These are phyloP conservation scores for Botrytis cinerea DNA, from an alignment of 2,329 filamentous ascomycete genomes.

Conservation along the genomic window DNA sequence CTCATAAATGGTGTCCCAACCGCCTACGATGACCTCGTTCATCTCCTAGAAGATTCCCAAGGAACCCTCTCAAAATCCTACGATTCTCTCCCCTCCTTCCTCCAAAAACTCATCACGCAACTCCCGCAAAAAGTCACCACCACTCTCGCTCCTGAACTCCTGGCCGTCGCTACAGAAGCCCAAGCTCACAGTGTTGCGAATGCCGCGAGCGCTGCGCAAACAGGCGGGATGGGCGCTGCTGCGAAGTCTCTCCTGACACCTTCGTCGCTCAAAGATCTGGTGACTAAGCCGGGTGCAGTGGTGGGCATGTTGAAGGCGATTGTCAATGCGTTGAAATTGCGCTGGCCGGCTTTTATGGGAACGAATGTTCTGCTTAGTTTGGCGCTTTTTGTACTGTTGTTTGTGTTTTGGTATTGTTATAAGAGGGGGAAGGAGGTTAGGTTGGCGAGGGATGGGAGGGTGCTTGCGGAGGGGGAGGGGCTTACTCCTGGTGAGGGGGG, in stretches of 20 bases:
- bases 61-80: constrained; percentile 60
- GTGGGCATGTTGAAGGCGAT: constrained; percentile 86
- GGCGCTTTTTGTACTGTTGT: constrained; percentile 78
- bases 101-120: constrained; percentile 84
- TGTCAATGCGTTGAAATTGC: constrained; percentile 79
- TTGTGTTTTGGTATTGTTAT: constrained; percentile 97
- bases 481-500: constrained; percentile 28
- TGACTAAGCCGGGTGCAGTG: constrained; percentile 84
- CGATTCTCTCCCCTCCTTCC: constrained; percentile 70
- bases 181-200: constrained; percentile 45
- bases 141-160: constrained; percentile 74
- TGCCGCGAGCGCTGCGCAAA: constrained; percentile 26
- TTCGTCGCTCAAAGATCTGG: constrained; percentile 72
- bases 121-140: constrained; percentile 80
- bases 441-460: constrained; percentile 48
- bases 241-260: constrained; percentile 70
- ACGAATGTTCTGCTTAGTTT: constrained; percentile 91
- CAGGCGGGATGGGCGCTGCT: constrained; percentile 50
- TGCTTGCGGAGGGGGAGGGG: constrained; percentile 11
- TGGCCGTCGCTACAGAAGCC: constrained; percentile 77
- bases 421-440: constrained; percentile 88
- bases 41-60: constrained; percentile 61
- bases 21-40: constrained; percentile 82
- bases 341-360: constrained; percentile 89
- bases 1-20: constrained; percentile 90